Percentiles rank a stretch among this genome's conserved stretches.
Evolutionary conservation across 2,329 filamentous ascomycete species (phyloP).

Genomic region (Chrysosporium keratinophilum): DNA sequence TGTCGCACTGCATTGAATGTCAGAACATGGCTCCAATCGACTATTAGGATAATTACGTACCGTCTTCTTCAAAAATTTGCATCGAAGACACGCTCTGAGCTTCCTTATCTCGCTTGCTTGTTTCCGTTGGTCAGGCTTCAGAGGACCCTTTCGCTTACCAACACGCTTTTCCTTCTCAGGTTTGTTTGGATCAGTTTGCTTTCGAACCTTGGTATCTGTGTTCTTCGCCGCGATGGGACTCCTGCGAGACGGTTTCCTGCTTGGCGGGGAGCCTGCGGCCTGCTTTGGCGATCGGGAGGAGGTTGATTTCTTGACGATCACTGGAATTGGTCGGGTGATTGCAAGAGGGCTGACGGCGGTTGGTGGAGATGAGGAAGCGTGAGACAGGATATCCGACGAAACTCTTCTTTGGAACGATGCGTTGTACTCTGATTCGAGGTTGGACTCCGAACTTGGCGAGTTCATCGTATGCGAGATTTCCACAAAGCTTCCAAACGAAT

Average conservation of each 20-base stretch:
- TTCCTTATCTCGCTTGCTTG: constrained; percentile 96
- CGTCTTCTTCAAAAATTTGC: constrained; percentile 98
- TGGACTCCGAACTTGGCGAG: constrained; percentile 71
- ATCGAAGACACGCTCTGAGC: constrained; percentile 81
- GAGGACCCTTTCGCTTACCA: constrained; percentile 76
- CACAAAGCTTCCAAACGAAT: constrained; percentile 68
- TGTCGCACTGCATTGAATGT: constrained; percentile 55
- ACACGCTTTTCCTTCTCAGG: constrained; percentile 90
- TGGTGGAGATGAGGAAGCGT: constrained; percentile 33
- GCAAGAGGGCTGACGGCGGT: constrained; percentile 55
- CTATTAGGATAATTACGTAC: constrained; percentile 21
- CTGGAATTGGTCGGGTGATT: constrained; percentile 55
- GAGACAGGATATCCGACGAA: constrained; percentile 35
- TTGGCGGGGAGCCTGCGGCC: constrained; percentile 53
- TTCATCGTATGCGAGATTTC: constrained; percentile 71
- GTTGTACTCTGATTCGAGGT: constrained; percentile 48
- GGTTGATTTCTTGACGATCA: constrained; percentile 33
- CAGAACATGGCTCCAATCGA: constrained; percentile 9
- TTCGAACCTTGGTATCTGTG: constrained; percentile 73
- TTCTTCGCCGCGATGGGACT: constrained; percentile 70
- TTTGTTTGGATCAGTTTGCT: constrained; percentile 60
- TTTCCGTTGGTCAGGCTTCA: constrained; percentile 87
- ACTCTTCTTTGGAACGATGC: constrained; percentile 31
- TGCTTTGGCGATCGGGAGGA: constrained; percentile 51
- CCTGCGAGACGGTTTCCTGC: constrained; percentile 58